These are phyloP conservation scores for Hemileccinum rubropunctum DNA, from an alignment of 768 basidiomycete species.

Conservation along the genomic window DNA sequence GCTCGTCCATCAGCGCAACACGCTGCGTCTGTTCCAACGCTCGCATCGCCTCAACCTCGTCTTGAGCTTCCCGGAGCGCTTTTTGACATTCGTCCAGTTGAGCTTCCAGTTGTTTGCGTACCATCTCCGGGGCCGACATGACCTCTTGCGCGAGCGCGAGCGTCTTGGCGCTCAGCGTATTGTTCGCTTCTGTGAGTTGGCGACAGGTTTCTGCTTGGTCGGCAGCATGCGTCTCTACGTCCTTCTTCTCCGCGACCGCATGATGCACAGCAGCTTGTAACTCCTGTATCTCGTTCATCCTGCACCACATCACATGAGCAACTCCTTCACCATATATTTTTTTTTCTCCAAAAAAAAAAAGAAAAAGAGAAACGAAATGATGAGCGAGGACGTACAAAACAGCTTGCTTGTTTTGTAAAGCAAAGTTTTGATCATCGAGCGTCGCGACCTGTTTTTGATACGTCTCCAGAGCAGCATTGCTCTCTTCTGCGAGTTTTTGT, in stretches of 20 bases:
- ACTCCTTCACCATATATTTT: too few relatives aligned
- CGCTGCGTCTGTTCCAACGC: slow-evolving; percentile 77
- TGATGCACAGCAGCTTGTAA: slow-evolving; percentile 64
- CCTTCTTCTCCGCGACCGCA: slow-evolving; percentile 57
- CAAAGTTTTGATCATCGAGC: slow-evolving; percentile 71
- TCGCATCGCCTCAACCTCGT: slow-evolving; percentile 66
- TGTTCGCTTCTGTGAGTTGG: slow-evolving; percentile 78
- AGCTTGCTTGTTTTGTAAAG: slow-evolving; percentile 49
- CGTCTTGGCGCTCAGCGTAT: slow-evolving; percentile 67
- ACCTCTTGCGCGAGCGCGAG: slow-evolving; percentile 47
- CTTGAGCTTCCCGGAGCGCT: slow-evolving; percentile 60
- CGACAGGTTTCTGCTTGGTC: slow-evolving; percentile 72
- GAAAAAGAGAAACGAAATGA: neutral
- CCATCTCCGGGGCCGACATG: slow-evolving; percentile 36
- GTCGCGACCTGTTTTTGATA: slow-evolving; percentile 86
- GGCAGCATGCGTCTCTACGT: slow-evolving; percentile 63
- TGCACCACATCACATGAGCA: slow-evolving; percentile 24
- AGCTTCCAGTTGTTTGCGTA: slow-evolving; percentile 60
- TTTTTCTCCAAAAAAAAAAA: neutral
- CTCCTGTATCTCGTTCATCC: slow-evolving; percentile 63
- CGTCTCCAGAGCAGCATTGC: slow-evolving; percentile 73
- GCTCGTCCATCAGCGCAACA: slow-evolving; percentile 83
- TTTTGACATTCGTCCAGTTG: slow-evolving; percentile 62
- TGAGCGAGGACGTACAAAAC: slow-evolving; percentile 47
- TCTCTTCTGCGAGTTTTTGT: slow-evolving; percentile 86